These are phyloP conservation scores for Pleodorina starrii DNA, from an alignment of 139 green algal genomes.

Conservation along the genomic window DNA sequence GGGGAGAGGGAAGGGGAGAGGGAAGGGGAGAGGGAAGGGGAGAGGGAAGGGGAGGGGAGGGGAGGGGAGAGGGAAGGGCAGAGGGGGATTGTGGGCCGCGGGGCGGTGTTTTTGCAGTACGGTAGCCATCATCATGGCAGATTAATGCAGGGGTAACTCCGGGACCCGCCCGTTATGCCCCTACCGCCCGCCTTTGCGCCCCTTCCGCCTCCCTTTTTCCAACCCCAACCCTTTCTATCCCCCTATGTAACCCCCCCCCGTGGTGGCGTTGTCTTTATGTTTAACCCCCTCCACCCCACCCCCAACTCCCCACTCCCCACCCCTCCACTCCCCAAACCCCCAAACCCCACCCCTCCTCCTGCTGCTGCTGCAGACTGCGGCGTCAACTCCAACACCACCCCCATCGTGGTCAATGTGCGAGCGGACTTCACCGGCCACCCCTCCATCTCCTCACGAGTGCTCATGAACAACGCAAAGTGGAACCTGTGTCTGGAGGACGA, in stretches of 20 bases:
- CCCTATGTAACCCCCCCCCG: no score
- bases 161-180: no score
- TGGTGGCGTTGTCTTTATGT: no score
- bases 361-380: slow-evolving; percentile 69
- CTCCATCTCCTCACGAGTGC: slow-evolving; percentile 67
- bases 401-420: slow-evolving; percentile 63
- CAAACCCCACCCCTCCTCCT: background rate
- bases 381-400: slow-evolving; percentile 71
- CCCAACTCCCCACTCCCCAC: background rate
- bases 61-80: background rate
- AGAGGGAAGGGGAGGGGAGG: background rate
- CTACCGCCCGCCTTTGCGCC: no score
- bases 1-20: background rate
- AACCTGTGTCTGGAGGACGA: slow-evolving; percentile 81
- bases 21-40: background rate
- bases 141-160: no score
- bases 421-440: slow-evolving; percentile 70
- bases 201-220: background rate
- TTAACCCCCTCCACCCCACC: background rate
- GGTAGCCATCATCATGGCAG: no score
- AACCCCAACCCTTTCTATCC: background rate
- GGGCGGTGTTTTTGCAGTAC: no score
- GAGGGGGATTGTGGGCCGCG: background rate
- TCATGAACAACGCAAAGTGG: slow-evolving; percentile 77
- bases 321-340: background rate